Evolutionary conservation across 148 eudicot genomes (phyloP), one percentile per base, ranked within the genome.

Genomic region (Cornus suecica): DNA sequence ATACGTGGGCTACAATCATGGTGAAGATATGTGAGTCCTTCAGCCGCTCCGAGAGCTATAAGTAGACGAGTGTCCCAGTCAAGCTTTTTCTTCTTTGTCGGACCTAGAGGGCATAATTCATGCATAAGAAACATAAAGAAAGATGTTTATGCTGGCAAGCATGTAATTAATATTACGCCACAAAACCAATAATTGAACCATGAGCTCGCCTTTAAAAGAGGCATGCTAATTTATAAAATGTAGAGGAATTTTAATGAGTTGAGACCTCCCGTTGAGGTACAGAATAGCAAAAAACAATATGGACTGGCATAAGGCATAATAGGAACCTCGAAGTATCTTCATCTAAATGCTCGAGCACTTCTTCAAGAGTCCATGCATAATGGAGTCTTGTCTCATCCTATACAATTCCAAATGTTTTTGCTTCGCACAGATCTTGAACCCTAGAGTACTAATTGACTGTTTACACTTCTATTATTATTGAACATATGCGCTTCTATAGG

Each of bases 1-100:
- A 96, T 93, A 7, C 94, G 90, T 52, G 99, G 99, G 78, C 94
- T 87, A 80, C 98, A 96, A 72, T 96, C 99, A 70, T 96, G 99
- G 81, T 96, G 99, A 68, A 96, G 95, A 85, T 96, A 96, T n/a
- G 99, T 86, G 54, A 96, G 98, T 65, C 99, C 99, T 76, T 91
- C 89, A 28, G 97, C 97, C n/a, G 99, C 87, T 42, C 99, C 99
- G 9, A 91, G 74, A 2, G 97, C 99, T 78, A 96, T 91, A 60
- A 70, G 83, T 30, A 96, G 83, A 51, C 99, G 99, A 41, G 93
- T 96, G 42, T 85, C 88, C 99, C 99, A 96, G 26, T 87, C 98
- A 0, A 96, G 95, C 86, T 86, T 93, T 80, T 88, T 90, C 95
- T 89, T 96, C 86, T 91, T 96, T 15, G 80, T 66, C 29, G 90